Evolutionary conservation across 2,329 filamentous ascomycete species (phyloP).

Genomic region (Apiospora rasikravindrae): DNA sequence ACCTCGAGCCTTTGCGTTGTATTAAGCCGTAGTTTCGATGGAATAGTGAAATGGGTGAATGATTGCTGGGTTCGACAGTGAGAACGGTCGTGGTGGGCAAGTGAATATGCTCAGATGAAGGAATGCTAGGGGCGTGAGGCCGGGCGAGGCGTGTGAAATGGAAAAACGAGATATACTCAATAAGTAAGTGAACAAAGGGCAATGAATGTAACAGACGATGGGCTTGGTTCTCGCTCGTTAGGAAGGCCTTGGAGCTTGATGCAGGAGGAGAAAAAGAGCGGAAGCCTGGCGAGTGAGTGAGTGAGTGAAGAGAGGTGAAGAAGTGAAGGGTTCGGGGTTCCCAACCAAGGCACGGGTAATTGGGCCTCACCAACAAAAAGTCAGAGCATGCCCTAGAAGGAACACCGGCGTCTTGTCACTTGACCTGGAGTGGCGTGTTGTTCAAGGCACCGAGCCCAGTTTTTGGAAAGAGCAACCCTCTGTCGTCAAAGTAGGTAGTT

Average conservation of each 20-base stretch:
- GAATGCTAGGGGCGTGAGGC: not conserved
- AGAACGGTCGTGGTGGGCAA: not conserved
- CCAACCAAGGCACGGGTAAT: no score
- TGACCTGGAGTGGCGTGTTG: no score
- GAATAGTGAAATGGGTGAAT: not conserved
- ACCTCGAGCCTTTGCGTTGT: no score
- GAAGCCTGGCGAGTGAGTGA: not conserved
- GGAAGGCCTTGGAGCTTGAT: not conserved
- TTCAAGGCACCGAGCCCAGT: not conserved
- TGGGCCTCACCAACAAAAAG: no score
- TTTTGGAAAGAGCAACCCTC: not conserved
- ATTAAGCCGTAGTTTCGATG: not conserved
- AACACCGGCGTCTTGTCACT: no score
- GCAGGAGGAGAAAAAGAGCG: not conserved
- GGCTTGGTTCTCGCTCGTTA: not conserved
- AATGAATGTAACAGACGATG: not conserved
- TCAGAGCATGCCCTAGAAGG: not conserved
- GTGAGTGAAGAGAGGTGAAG: not conserved
- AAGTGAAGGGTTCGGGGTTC: no score
- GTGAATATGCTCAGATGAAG: not conserved
- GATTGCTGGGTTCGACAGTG: not conserved
- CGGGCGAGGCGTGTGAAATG: not conserved
- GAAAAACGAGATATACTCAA: not conserved
- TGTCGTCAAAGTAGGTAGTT: not conserved
- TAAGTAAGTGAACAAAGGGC: not conserved